These are phyloP conservation scores for Bothriochloa decipiens DNA, from an alignment of 176 grass and related monocot species.

Conservation along the genomic window DNA sequence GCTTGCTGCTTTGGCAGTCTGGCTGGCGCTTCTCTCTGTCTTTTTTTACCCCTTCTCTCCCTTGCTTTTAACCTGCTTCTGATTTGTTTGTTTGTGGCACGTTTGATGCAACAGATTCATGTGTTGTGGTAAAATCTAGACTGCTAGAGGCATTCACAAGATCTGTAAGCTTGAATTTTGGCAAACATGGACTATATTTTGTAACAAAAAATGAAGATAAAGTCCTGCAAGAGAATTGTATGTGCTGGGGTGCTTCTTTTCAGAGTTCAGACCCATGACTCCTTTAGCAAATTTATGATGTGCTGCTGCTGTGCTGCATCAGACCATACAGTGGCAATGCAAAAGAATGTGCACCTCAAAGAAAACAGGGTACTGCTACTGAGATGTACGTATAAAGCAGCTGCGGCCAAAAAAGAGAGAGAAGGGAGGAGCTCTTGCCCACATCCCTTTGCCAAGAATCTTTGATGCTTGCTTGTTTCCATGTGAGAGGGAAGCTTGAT, in stretches of 20 bases:
- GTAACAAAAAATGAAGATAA: background rate
- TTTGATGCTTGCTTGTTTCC: slow-evolving; percentile 55
- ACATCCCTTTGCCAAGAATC: slow-evolving; percentile 67
- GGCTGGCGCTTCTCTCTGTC: slow-evolving; percentile 24
- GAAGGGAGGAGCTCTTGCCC: slow-evolving; percentile 47
- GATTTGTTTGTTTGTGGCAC: slow-evolving; percentile 33
- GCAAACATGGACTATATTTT: background rate
- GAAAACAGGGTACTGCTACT: slow-evolving; percentile 30
- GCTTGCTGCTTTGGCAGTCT: slow-evolving; percentile 44
- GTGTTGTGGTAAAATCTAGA: background rate
- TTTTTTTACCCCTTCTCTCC: background rate
- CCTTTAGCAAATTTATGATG: slow-evolving; percentile 38
- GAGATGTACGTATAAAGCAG: slow-evolving; percentile 46
- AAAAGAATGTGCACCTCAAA: slow-evolving; percentile 47
- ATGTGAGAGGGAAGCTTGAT: slow-evolving; percentile 53
- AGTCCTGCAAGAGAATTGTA: background rate
- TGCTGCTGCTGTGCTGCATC: background rate
- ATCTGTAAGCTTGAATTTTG: background rate
- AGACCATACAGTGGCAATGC: slow-evolving; percentile 38
- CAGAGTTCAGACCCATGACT: slow-evolving; percentile 16
- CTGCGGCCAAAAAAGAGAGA: slow-evolving; percentile 42
- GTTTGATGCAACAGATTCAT: background rate
- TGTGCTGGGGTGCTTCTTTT: slow-evolving; percentile 10
- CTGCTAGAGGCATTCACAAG: background rate
- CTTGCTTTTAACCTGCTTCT: slow-evolving; percentile 24